Base-by-base conservation (phyloP, 768 basidiomycete species). In the Mycena alexandri region DNA sequence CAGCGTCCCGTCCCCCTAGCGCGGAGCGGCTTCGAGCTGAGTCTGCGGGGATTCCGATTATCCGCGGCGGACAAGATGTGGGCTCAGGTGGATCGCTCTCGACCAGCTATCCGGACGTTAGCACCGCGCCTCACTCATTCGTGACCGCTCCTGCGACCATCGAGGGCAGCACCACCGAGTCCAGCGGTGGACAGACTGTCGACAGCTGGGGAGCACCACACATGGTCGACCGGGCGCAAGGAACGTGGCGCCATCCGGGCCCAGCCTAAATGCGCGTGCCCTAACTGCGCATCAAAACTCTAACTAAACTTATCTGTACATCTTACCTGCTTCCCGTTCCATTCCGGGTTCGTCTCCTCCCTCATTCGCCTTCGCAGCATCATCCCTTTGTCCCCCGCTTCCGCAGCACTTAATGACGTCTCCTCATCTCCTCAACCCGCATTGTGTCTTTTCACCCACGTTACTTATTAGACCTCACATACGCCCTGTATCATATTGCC, bases 51-150 rank as follows among this genome's bases (percentile, higher is more conserved):
- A 76, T 74, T 68, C 77, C 66, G 58, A 77, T 77, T 53, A 75
- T 73, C 61, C 69, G 75, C 53, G 63, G 50, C 61, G 58, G 61
- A 50, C 61, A 61, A 14, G 63, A 38, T 17, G 53, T 5, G 50
- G 34, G 65, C 42, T 52, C 66, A 72, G 51, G 66, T 58, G 67
- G 44, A 36, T 73, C 76, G 38, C 67, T 48, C 67, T 73, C 72
- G 63, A 81, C 75, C 68, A 86, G 86, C 71, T 86, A 80, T 43
- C 83, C 85, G 0, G 90, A 90, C 74, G 84, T 93, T 73, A 92
- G 91, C 75, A 90, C 90, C 0, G 91, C 91, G 14, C 83, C 87
- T 3, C 83, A 84, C 65, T 92, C 91, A 62, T 90, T 92, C 70
- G 84, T 92, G 22, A 91, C 91, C 6, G 85, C 86, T 19, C 84